These are phyloP conservation scores for Candida manassasensis DNA, from an alignment of 805 yeast genomes.

Conservation along the genomic window DNA sequence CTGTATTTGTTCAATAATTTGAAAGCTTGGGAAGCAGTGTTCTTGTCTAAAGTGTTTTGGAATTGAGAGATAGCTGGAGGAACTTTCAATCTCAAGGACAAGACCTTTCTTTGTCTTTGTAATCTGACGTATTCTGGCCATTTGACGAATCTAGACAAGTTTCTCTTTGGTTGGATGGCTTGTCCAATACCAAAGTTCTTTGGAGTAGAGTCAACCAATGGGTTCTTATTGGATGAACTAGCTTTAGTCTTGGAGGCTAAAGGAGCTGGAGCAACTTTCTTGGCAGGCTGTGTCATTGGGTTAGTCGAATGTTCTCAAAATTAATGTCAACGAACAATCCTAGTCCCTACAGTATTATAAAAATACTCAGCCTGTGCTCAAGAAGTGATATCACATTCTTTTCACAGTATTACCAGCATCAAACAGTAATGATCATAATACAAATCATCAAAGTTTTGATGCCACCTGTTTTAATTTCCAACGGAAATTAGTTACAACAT, in stretches of 20 bases:
- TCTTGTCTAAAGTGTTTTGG: slow-evolving; percentile 94
- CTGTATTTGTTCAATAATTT: slow-evolving; percentile 98
- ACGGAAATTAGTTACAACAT: too few species aligned
- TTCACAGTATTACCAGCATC: too few species aligned
- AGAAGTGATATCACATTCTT: slow-evolving; percentile 26
- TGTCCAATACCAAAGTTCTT: slow-evolving; percentile 97
- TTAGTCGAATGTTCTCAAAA: slow-evolving; percentile 24
- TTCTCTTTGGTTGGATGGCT: slow-evolving; percentile 90
- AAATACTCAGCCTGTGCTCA: slow-evolving; percentile 44
- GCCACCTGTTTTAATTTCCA: too few species aligned
- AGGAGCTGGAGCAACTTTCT: slow-evolving; percentile 98
- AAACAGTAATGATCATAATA: too few species aligned
- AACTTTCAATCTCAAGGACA: slow-evolving; percentile 93
- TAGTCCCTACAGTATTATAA: slow-evolving; percentile 35
- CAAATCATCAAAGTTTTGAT: too few species aligned
- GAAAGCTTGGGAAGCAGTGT: slow-evolving; percentile 96
- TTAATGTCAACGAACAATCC: slow-evolving; percentile 22
- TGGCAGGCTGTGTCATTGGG: slow-evolving; percentile 59
- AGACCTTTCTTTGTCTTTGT: slow-evolving; percentile 98
- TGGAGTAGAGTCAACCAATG: slow-evolving; percentile 85
- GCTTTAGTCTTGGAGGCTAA: slow-evolving; percentile 64
- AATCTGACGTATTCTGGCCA: slow-evolving; percentile 99
- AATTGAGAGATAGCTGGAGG: slow-evolving; percentile 98
- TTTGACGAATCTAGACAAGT: slow-evolving; percentile 94
- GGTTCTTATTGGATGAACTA: slow-evolving; percentile 53